Evolutionary conservation across 768 basidiomycete genomes (phyloP).

Genomic region (Boletus vinaceobasis): DNA sequence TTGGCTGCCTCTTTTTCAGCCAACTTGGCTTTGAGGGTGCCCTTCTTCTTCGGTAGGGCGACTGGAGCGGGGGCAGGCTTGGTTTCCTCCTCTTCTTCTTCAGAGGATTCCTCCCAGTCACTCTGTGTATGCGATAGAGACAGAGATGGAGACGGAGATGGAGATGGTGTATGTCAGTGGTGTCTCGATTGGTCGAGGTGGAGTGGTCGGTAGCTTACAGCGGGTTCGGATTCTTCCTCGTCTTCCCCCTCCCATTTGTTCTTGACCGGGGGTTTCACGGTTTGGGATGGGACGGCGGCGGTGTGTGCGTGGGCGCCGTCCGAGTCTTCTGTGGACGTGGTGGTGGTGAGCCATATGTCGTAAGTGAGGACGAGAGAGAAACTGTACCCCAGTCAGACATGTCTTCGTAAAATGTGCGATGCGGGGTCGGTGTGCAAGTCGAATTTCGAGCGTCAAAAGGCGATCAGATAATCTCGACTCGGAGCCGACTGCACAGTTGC

Average conservation of each 20-base stretch:
- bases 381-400: constrained; percentile 50
- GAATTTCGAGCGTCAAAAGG: no score
- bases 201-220: constrained; percentile 45
- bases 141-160: not conserved
- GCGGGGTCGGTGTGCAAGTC: not conserved
- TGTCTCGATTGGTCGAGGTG: not conserved
- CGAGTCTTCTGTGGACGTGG: constrained; percentile 33
- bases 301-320: constrained; percentile 32
- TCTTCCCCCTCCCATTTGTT: constrained; percentile 91
- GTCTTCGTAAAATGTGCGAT: not conserved
- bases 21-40: constrained; percentile 84
- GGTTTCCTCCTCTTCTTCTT: constrained; percentile 68
- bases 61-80: constrained; percentile 44
- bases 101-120: constrained; percentile 90
- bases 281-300: constrained; percentile 17
- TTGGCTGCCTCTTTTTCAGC: constrained; percentile 88
- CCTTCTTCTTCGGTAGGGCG: constrained; percentile 87
- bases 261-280: constrained; percentile 34
- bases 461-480: not conserved
- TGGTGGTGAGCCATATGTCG: constrained; percentile 21
- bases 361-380: not conserved
- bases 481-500: no score
- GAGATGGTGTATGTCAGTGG: constrained; percentile 4
- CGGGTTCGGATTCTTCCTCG: constrained; percentile 75
- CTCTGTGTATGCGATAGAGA: constrained; percentile 46